Evolutionary conservation across 352 stramenopile species (phyloP).

Genomic region (Globisporangium perplexum): DNA sequence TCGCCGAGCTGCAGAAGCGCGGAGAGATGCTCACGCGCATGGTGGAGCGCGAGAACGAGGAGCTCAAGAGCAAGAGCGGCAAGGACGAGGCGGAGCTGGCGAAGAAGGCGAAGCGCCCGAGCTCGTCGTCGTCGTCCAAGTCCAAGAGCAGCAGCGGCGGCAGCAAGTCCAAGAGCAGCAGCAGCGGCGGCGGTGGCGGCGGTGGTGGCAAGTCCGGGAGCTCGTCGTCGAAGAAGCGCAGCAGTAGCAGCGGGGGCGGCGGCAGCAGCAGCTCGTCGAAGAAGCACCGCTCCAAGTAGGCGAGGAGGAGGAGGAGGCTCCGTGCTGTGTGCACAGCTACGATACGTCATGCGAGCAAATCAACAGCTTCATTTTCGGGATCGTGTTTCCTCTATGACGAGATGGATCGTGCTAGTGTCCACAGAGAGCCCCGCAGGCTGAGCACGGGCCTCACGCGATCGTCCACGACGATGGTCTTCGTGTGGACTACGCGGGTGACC

Average conservation of each 20-base stretch:
- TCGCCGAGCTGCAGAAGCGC: conserved; percentile 96
- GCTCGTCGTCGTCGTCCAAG: conserved; percentile 54
- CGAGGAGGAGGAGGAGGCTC: too few relatives aligned
- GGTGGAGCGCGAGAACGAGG: conserved; percentile 93
- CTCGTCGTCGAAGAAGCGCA: conserved; percentile 53
- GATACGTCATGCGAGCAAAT: too few relatives aligned
- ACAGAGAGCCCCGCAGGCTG: too few relatives aligned
- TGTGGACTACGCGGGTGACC: too few relatives aligned
- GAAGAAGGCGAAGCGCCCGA: conserved; percentile 71
- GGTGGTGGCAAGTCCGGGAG: conserved; percentile 15
- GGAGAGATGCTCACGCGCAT: conserved; percentile 94
- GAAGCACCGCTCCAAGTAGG: conserved; percentile 66
- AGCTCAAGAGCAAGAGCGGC: conserved; percentile 63
- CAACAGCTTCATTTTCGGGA: too few relatives aligned
- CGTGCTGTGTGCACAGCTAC: too few relatives aligned
- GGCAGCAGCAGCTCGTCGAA: conserved; percentile 42
- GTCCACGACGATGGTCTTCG: too few relatives aligned
- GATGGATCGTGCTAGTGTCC: too few relatives aligned
- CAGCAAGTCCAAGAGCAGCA: conserved; percentile 51
- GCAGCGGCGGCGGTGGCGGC: conserved; percentile 11
- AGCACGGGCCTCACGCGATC: too few relatives aligned
- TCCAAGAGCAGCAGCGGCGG: conserved; percentile 51
- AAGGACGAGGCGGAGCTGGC: conserved; percentile 76
- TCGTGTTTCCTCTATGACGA: too few relatives aligned
- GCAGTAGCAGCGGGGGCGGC: conserved; percentile 39